A percentile compares a stretch with the other conserved stretches of the same genome.
phyloP scores from a whole-genome alignment of 352 stramenopile species.

The Globisporangium lucens region DNA sequence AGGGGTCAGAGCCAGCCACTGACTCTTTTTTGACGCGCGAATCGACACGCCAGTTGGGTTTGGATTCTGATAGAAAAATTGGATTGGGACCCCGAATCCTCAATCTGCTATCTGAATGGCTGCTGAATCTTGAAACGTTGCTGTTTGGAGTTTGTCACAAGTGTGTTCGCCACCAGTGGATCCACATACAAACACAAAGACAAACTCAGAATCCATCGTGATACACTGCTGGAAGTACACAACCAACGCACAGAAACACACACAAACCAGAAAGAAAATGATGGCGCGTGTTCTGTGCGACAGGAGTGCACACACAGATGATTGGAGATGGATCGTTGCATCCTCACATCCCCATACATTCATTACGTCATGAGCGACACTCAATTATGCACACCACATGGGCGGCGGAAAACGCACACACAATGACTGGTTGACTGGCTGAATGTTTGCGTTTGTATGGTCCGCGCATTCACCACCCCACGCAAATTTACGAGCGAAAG shows the following conservation, averaged over 20 bases:
- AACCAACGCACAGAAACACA: too few species aligned
- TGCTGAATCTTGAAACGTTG: conserved; percentile 5
- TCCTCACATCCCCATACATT: background rate
- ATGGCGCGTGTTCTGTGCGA: background rate
- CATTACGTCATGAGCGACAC: background rate
- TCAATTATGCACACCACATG: background rate
- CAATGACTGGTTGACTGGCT: background rate
- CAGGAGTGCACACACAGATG: background rate
- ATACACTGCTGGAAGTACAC: background rate
- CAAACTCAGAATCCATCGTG: background rate
- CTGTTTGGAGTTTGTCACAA: background rate
- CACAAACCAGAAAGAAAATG: background rate
- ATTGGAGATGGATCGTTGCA: background rate
- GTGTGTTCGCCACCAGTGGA: background rate
- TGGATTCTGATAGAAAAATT: too few species aligned
- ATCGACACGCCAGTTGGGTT: background rate
- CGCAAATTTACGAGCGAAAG: background rate
- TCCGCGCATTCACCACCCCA: background rate
- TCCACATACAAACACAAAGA: conserved; percentile 1
- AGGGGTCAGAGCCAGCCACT: conserved; percentile 1
- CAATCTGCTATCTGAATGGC: background rate
- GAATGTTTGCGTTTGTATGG: background rate
- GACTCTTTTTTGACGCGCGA: conserved; percentile 12
- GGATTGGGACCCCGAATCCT: too few species aligned
- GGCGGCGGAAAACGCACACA: background rate